Base-by-base conservation (phyloP, 208 protist genomes). In the Entamoeba histolytica region DNA sequence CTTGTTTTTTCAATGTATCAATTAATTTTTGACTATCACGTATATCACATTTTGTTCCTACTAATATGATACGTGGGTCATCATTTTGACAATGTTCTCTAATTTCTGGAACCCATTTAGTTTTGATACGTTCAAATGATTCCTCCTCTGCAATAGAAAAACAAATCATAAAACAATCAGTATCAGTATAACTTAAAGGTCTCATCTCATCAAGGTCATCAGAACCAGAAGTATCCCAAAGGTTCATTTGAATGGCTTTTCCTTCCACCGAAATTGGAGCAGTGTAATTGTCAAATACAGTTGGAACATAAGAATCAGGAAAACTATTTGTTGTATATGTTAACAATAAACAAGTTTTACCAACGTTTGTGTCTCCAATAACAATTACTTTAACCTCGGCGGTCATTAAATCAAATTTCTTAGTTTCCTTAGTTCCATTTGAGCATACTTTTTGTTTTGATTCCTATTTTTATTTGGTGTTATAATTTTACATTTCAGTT, bases 1-100 rank as follows among this genome's bases (percentile, higher is more conserved):
- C 15, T 52, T 52, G 6, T 52, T 52, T 52, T 52, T 17, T 17
- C 10, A 15, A 52, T 17, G 14, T 52, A 17, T 52, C 50, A 52
- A 17, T 44, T 44, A 44, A 52, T 0, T 7, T 15, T 15, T 17
- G 14, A 52, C 4, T 52, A 17, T 93, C 92, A 91, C 95, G 49
- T 19, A 96, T 87, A 93, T 96, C 96, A 23, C 52, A 92, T 91
- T 96, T 96, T 47, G 96, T 96, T 49, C 94, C 96, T 10, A 96
- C 95, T 4, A 96, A 91, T 51, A 96, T 93, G 17, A 96, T 95
- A 17, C 92, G 91, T 51, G 92, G 93, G 49, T 49, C 94, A 17
- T 52, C 10, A 17, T 4, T 15, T 52, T 52, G 6, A 15, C 15
- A 52, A 31, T 93, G 23, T 7, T 91, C 28, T 17, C 4, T 23